A percentile compares a stretch with the other conserved stretches of the same genome.
phyloP scores from a whole-genome alignment of 1,139 yeast genomes.

The Meyerozyma guilliermondii region DNA sequence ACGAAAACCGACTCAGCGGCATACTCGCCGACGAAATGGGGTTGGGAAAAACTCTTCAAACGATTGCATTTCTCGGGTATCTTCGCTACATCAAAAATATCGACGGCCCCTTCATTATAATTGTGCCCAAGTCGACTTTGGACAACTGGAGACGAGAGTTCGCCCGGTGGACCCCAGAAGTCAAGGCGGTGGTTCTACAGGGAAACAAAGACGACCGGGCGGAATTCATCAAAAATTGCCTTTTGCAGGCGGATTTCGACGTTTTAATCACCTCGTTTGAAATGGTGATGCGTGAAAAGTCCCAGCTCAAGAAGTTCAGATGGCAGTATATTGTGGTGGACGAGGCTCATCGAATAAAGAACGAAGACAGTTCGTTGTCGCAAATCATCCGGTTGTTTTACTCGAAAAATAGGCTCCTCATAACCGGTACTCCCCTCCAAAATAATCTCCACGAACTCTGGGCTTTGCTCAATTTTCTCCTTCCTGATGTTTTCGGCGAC shows the following conservation, averaged over 20 bases:
- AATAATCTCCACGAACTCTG: slow-evolving; percentile 93
- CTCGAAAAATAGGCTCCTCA: slow-evolving; percentile 76
- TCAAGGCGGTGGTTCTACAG: slow-evolving; percentile 75
- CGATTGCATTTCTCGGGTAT: slow-evolving; percentile 70
- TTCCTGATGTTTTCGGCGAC: slow-evolving; percentile 94
- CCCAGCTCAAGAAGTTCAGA: slow-evolving; percentile 70
- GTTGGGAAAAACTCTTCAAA: slow-evolving; percentile 44
- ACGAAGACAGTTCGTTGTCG: slow-evolving; percentile 85
- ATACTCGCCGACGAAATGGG: slow-evolving; percentile 50
- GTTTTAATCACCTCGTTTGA: slow-evolving; percentile 89
- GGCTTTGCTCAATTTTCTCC: slow-evolving; percentile 84
- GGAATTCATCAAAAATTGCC: slow-evolving; percentile 50
- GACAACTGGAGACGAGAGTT: slow-evolving; percentile 97
- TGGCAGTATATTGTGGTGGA: slow-evolving; percentile 96
- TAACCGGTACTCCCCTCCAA: slow-evolving; percentile 95
- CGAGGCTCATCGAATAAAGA: slow-evolving; percentile 95
- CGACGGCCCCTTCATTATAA: slow-evolving; percentile 88
- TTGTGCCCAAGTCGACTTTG: slow-evolving; percentile 91
- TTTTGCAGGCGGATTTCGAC: slow-evolving; percentile 76
- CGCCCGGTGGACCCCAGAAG: slow-evolving; percentile 95
- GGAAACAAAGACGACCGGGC: slow-evolving; percentile 80
- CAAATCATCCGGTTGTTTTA: slow-evolving; percentile 85
- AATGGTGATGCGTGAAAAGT: slow-evolving; percentile 84
- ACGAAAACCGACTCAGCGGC: slow-evolving; percentile 42
- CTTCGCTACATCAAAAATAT: slow-evolving; percentile 69